These are phyloP conservation scores for Candida nemodendra DNA, from an alignment of 805 yeast species.

Conservation along the genomic window DNA sequence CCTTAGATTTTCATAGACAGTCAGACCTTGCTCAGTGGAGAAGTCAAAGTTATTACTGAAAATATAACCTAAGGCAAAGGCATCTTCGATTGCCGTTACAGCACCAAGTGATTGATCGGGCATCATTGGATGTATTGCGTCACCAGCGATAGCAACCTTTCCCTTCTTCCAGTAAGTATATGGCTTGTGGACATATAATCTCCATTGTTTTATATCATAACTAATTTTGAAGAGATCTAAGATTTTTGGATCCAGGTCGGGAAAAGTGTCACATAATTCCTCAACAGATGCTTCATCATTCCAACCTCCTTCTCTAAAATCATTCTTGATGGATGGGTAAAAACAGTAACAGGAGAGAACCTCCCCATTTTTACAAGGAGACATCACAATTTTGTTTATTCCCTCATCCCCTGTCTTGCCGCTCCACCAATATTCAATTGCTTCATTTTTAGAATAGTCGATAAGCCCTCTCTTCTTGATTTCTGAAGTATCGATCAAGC, in stretches of 20 bases:
- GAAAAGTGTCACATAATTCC: constrained; percentile 19
- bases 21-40: constrained; percentile 23
- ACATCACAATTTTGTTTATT: constrained; percentile 27
- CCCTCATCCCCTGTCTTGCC: constrained; percentile 21
- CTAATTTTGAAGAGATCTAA: constrained; percentile 25
- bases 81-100: constrained; percentile 20
- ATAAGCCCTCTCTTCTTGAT: constrained; percentile 20
- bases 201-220: constrained; percentile 31
- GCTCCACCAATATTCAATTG: constrained; percentile 29
- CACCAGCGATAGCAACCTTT: constrained; percentile 34
- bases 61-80: constrained; percentile 29
- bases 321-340: constrained; percentile 23
- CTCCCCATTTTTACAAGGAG: constrained; percentile 25
- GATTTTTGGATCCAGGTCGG: constrained; percentile 23
- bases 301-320: constrained; percentile 24
- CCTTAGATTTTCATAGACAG: constrained; percentile 27
- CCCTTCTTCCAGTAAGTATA: constrained; percentile 27
- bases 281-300: constrained; percentile 23
- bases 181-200: constrained; percentile 28
- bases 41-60: constrained; percentile 28
- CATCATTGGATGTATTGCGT: constrained; percentile 36
- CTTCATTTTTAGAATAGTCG: constrained; percentile 26
- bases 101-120: constrained; percentile 24
- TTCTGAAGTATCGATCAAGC: constrained; percentile 23
- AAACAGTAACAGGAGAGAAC: constrained; percentile 30